Evolutionary conservation across 192 early-diverging fungal species (phyloP).

Genomic region (Coemansia sp.): DNA sequence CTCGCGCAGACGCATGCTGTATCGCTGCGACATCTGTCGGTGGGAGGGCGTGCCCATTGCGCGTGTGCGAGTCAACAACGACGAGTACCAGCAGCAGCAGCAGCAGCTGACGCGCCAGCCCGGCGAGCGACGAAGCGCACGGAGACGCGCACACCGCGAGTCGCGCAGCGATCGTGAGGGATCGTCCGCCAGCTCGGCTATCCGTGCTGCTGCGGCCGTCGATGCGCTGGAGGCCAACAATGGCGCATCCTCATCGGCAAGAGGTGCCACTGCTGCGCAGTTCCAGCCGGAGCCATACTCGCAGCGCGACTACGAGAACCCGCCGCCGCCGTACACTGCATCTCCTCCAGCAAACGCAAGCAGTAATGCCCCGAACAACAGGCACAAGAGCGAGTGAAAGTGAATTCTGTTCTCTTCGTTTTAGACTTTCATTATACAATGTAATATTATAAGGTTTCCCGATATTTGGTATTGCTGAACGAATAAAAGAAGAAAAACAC

Average conservation of each 20-base stretch:
- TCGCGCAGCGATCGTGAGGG: not conserved
- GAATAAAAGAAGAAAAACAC: not conserved
- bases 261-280: constrained; percentile 5
- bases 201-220: not conserved
- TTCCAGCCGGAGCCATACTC: constrained; percentile 41
- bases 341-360: not conserved
- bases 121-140: constrained; percentile 4
- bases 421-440: not conserved
- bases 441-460: not conserved
- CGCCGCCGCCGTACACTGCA: constrained; percentile 24
- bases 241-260: not conserved
- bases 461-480: not conserved
- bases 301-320: constrained; percentile 32
- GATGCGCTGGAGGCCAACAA: not conserved
- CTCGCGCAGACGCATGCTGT: constrained; percentile 31
- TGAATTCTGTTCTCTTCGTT: not conserved
- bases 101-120: constrained; percentile 1
- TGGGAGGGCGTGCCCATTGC: constrained; percentile 39
- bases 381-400: not conserved
- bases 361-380: constrained; percentile 3
- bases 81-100: constrained; percentile 6
- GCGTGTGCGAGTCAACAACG: constrained; percentile 9
- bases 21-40: constrained; percentile 44
- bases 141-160: not conserved
- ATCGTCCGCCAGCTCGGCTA: not conserved